These are phyloP conservation scores for Rhodotorula sp. DNA, from an alignment of 1,284 basidiomycete genomes.

Conservation along the genomic window DNA sequence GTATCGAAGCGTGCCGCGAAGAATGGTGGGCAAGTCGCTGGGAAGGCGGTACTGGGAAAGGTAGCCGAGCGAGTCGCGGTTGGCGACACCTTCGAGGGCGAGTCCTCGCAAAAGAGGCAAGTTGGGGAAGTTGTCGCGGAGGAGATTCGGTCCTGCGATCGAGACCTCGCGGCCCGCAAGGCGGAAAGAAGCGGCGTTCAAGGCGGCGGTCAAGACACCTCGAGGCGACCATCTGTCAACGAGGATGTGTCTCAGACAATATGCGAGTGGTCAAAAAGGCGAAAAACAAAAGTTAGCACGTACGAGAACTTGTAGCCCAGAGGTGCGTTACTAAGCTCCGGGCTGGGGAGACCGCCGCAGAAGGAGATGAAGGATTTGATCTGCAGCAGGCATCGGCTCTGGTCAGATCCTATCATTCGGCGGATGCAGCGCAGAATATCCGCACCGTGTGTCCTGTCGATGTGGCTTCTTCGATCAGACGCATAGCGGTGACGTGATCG, in stretches of 20 bases:
- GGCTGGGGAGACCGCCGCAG: constrained; percentile 88
- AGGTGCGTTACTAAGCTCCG: constrained; percentile 57
- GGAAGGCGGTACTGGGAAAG: constrained; percentile 67
- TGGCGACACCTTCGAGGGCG: constrained; percentile 80
- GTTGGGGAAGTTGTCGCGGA: constrained; percentile 62
- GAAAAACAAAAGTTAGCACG: no score
- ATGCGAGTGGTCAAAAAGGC: no score
- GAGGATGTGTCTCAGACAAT: background rate
- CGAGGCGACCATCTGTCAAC: constrained; percentile 69
- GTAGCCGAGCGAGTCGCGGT: constrained; percentile 80
- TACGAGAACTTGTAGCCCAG: constrained; percentile 84
- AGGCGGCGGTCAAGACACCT: constrained; percentile 78
- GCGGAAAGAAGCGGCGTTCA: constrained; percentile 72
- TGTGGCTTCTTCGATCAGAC: constrained; percentile 61
- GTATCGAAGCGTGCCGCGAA: constrained; percentile 86
- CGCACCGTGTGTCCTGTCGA: constrained; percentile 54
- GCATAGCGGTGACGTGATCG: constrained; percentile 86
- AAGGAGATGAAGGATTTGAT: constrained; percentile 83
- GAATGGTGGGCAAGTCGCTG: constrained; percentile 62
- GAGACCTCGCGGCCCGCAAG: constrained; percentile 57
- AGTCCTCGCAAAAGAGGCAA: constrained; percentile 68
- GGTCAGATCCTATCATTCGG: background rate
- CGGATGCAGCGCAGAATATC: no score
- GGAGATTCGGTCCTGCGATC: constrained; percentile 59
- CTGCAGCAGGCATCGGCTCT: constrained; percentile 5